Evolutionary conservation across 768 basidiomycete genomes (phyloP).

Genomic region (Lepiota brunneoincarnata): DNA sequence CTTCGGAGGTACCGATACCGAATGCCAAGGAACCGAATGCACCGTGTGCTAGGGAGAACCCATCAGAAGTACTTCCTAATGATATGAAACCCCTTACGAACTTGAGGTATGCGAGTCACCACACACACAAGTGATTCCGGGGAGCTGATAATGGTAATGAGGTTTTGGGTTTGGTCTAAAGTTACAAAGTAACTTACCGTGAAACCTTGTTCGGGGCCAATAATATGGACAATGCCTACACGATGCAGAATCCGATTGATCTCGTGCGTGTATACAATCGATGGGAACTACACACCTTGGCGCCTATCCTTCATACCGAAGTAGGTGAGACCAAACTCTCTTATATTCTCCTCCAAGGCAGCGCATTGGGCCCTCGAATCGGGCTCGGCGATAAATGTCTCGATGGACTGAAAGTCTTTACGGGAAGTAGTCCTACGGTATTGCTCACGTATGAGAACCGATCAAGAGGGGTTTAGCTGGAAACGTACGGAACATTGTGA

Average conservation of each 20-base stretch:
- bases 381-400: constrained; percentile 76
- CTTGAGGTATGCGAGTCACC: constrained; percentile 94
- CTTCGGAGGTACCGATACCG: constrained; percentile 92
- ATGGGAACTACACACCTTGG: constrained; percentile 51
- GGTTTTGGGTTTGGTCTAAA: background rate
- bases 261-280: background rate
- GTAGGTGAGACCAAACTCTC: constrained; percentile 89
- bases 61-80: background rate
- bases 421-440: constrained; percentile 63
- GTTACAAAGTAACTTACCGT: constrained; percentile 44
- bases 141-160: constrained; percentile 42
- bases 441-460: constrained; percentile 2
- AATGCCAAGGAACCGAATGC: constrained; percentile 93
- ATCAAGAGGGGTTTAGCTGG: background rate
- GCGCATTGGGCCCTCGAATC: constrained; percentile 83
- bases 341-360: constrained; percentile 86
- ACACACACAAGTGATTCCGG: constrained; percentile 82
- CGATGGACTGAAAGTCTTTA: constrained; percentile 70
- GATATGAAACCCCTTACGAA: constrained; percentile 31
- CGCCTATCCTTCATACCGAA: constrained; percentile 89
- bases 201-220: constrained; percentile 93
- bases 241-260: constrained; percentile 16
- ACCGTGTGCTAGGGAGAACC: constrained; percentile 62
- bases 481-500: constrained; percentile 80
- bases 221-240: constrained; percentile 80